Conservation (phyloP, 2,329 filamentous ascomycete genomes). For the Verticillium albo-atrum region DNA sequence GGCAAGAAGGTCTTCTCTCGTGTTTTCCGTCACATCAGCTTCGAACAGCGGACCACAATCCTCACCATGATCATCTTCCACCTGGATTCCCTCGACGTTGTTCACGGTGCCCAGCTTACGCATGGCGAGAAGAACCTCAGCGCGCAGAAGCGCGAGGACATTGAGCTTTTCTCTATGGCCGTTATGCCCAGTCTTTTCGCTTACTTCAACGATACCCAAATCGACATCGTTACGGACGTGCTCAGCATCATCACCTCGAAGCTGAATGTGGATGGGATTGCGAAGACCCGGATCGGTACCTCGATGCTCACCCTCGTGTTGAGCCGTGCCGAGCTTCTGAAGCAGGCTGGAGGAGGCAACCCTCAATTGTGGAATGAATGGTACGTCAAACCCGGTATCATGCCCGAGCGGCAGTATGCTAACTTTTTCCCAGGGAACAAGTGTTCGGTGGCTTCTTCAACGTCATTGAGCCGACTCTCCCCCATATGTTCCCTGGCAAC, state of each 20-base stretch:
- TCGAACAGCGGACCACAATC: constrained; percentile 90
- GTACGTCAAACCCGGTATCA: constrained; percentile 35
- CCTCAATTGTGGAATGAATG: constrained; percentile 78
- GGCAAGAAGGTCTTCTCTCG: constrained; percentile 94
- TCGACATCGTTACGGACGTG: constrained; percentile 87
- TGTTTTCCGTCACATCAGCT: constrained; percentile 88
- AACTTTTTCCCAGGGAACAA: constrained; percentile 48
- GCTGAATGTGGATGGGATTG: constrained; percentile 78
- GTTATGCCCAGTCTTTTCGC: constrained; percentile 88
- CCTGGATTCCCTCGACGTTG: constrained; percentile 86
- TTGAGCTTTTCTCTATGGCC: constrained; percentile 82
- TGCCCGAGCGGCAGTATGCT: not conserved
- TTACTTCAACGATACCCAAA: constrained; percentile 84
- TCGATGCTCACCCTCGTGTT: constrained; percentile 91
- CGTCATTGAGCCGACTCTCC: constrained; percentile 75
- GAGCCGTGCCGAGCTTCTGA: constrained; percentile 88
- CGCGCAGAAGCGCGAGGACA: constrained; percentile 76
- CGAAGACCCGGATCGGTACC: constrained; percentile 81
- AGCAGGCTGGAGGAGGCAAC: constrained; percentile 68
- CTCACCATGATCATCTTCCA: constrained; percentile 95
- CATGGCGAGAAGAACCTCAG: constrained; percentile 70
- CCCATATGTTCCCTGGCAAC: constrained; percentile 85
- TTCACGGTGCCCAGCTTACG: constrained; percentile 72
- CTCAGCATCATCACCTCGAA: constrained; percentile 74
- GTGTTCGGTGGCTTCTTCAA: constrained; percentile 88